Percentiles rank a stretch among this genome's conserved stretches.
Conservation (phyloP, 2,329 filamentous ascomycete genomes). For the Pestalotiopsis sp. region DNA sequence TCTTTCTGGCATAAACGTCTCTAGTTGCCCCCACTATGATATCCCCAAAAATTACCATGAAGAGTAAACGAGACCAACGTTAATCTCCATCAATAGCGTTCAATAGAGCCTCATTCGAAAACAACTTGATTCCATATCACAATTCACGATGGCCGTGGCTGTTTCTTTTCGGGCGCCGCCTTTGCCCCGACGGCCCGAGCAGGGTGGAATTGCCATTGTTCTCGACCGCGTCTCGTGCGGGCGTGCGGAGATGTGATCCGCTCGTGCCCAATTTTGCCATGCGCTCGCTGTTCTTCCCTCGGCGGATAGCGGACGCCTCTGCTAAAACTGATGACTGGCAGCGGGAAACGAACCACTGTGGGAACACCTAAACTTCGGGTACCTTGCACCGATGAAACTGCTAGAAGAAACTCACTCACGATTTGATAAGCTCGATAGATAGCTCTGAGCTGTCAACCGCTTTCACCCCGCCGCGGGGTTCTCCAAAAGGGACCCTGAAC, state of each 20-base stretch:
- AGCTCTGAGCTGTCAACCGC: not conserved
- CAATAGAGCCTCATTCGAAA: not conserved
- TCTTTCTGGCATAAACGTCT: no score
- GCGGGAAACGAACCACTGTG: not conserved
- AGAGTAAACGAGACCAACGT: conserved; percentile 8
- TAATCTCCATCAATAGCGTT: not conserved
- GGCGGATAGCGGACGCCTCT: not conserved
- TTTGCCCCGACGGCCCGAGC: not conserved
- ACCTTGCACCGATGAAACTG: not conserved
- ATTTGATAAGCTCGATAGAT: not conserved
- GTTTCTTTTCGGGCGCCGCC: not conserved
- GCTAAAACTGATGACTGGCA: not conserved
- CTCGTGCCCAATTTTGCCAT: not conserved
- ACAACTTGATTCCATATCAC: not conserved
- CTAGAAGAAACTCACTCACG: not conserved
- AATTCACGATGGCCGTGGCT: not conserved
- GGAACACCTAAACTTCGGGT: not conserved
- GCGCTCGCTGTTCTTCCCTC: not conserved
- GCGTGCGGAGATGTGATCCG: not conserved
- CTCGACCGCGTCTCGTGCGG: not conserved
- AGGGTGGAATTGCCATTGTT: not conserved
- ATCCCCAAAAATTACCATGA: conserved; percentile 3
- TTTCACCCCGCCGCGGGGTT: not conserved
- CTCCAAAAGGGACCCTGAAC: not conserved
- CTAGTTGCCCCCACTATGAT: not conserved